Conservation (phyloP, 371 early-diverging fungal species). For the Capniomyces stellatus region DNA sequence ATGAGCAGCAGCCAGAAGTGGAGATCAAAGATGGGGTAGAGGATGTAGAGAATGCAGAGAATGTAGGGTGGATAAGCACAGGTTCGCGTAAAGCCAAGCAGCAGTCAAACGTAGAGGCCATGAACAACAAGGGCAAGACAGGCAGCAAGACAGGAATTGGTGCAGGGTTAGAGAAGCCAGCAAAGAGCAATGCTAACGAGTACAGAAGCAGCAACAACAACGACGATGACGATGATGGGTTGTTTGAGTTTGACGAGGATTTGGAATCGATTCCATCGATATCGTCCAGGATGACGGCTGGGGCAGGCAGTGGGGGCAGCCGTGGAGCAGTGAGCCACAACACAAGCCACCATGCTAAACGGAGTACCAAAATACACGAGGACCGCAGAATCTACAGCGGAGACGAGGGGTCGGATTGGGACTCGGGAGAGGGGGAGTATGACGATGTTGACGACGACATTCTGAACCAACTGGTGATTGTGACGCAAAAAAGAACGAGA, state of each 20-base stretch:
- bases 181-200: no score
- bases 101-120: no score
- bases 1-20: no score
- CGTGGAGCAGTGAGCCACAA: neutral
- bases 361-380: conserved; percentile 1
- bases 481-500: conserved; percentile 59
- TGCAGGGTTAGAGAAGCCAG: no score
- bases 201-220: no score
- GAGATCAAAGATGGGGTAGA: no score
- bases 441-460: conserved; percentile 63
- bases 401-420: conserved; percentile 21
- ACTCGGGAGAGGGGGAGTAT: conserved; percentile 30
- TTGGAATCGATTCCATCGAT: conserved; percentile 18
- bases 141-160: no score
- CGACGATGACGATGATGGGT: conserved; percentile 50
- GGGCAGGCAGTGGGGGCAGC: no score
- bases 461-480: conserved; percentile 73
- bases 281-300: neutral
- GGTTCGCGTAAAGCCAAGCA: no score
- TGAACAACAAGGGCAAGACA: no score
- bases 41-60: no score
- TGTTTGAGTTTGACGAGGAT: conserved; percentile 64
- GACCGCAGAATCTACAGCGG: conserved; percentile 9
- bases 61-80: no score
- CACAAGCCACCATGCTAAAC: neutral